phyloP scores from a whole-genome alignment of 495 filamentous ascomycete species.

The Aspergillus mulundensis region DNA sequence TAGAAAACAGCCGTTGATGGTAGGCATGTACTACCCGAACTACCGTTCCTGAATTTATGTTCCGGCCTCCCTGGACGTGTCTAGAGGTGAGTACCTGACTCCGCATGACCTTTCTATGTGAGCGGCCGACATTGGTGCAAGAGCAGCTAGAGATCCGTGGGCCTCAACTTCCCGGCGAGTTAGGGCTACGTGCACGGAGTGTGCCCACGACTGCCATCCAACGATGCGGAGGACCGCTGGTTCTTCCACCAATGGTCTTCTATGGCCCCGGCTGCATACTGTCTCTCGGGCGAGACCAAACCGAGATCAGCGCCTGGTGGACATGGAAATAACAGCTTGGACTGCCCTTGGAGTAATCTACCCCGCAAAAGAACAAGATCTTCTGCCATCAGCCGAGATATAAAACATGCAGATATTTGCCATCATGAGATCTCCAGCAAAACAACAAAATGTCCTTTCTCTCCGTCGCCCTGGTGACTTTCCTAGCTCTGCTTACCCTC shows the following conservation, averaged over 20 bases:
- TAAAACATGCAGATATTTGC: neutral
- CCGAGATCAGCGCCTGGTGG: neutral
- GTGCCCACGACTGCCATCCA: neutral
- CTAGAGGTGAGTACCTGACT: neutral
- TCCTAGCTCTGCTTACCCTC: neutral
- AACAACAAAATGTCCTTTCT: neutral
- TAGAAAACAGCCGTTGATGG: neutral
- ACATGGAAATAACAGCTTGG: neutral
- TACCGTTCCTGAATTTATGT: neutral
- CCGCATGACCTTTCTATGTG: neutral
- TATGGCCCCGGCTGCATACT: neutral
- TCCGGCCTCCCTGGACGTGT: neutral
- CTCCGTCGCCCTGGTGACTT: neutral
- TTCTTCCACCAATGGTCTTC: neutral
- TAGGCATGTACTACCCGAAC: neutral
- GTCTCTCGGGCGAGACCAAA: neutral
- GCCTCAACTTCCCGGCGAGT: neutral
- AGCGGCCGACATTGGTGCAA: too few relatives aligned
- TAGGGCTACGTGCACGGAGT: neutral
- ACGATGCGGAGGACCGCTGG: neutral
- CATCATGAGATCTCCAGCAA: neutral
- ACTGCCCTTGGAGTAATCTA: neutral
- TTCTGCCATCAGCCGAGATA: neutral
- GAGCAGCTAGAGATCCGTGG: too few relatives aligned
- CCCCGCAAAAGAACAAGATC: neutral